These are phyloP conservation scores for Wallacemonas sp. DNA, from an alignment of 208 protist genomes.

Conservation along the genomic window DNA sequence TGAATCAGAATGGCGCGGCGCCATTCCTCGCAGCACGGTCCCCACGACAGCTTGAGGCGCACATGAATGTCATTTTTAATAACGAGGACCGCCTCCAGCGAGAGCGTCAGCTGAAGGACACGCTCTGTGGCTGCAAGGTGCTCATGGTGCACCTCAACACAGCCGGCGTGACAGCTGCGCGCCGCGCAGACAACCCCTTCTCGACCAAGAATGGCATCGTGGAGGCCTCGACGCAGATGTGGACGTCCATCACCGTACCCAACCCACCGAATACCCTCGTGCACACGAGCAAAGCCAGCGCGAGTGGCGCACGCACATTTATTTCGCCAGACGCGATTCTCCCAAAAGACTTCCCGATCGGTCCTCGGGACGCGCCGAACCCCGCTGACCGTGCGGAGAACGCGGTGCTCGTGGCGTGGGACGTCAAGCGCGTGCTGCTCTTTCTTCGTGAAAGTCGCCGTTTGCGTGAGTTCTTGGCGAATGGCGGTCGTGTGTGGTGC, in stretches of 20 bases:
- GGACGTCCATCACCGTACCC: slow-evolving; percentile 52
- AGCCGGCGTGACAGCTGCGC: slow-evolving; percentile 79
- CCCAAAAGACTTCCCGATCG: slow-evolving; percentile 52
- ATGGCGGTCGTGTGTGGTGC: slow-evolving; percentile 87
- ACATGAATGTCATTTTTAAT: slow-evolving; percentile 81
- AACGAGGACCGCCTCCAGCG: slow-evolving; percentile 53
- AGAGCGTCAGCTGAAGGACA: slow-evolving; percentile 55
- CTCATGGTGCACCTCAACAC: slow-evolving; percentile 77
- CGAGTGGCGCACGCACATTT: slow-evolving; percentile 49
- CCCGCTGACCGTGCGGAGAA: slow-evolving; percentile 45
- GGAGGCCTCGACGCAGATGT: slow-evolving; percentile 70
- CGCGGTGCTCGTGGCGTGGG: slow-evolving; percentile 82
- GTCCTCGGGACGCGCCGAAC: slow-evolving; percentile 31
- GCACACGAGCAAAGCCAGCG: slow-evolving; percentile 27
- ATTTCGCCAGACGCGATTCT: slow-evolving; percentile 62
- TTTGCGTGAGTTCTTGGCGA: slow-evolving; percentile 69
- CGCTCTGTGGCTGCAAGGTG: slow-evolving; percentile 39
- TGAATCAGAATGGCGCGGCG: slow-evolving; percentile 4
- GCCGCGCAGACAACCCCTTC: slow-evolving; percentile 88
- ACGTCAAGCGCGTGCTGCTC: slow-evolving; percentile 81
- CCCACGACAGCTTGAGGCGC: slow-evolving; percentile 66
- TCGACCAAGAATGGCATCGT: slow-evolving; percentile 78
- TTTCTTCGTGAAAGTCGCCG: slow-evolving; percentile 69
- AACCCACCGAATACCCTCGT: slow-evolving; percentile 55
- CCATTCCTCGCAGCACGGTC: slow-evolving; percentile 13